phyloP scores from a whole-genome alignment of 345 rosid genomes.

The Physaria fendleri region DNA sequence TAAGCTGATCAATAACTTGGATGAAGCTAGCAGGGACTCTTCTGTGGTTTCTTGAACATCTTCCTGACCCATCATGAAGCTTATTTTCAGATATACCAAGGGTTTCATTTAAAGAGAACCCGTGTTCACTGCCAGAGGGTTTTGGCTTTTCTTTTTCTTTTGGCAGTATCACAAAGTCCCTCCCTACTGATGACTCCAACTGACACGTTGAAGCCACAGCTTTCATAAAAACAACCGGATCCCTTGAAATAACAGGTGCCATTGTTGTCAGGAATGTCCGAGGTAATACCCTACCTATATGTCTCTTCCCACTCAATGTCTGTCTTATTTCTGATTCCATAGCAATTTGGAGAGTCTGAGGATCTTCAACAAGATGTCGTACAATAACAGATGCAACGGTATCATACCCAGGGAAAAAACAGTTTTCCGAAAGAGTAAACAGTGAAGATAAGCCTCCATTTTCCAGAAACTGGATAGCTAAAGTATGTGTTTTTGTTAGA shows the following conservation, averaged over 20 bases:
- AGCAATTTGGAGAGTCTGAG: constrained; percentile 91
- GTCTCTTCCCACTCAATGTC: constrained; percentile 64
- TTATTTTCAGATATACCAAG: constrained; percentile 66
- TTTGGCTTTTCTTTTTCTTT: constrained; percentile 81
- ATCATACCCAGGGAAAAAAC: constrained; percentile 89
- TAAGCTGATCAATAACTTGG: constrained; percentile 93
- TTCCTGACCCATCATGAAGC: constrained; percentile 67
- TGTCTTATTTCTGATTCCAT: constrained; percentile 95
- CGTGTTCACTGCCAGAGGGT: constrained; percentile 50
- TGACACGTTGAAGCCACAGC: constrained; percentile 76
- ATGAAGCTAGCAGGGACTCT: constrained; percentile 72
- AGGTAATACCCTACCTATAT: constrained; percentile 61
- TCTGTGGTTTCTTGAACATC: constrained; percentile 74
- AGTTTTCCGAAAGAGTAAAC: constrained; percentile 71
- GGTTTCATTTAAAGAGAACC: constrained; percentile 51
- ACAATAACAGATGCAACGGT: constrained; percentile 80
- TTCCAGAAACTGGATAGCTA: constrained; percentile 84
- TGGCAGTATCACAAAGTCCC: constrained; percentile 59
- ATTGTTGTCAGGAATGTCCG: constrained; percentile 68
- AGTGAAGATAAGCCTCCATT: constrained; percentile 73
- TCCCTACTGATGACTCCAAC: constrained; percentile 84
- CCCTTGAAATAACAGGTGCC: constrained; percentile 92
- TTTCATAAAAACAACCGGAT: constrained; percentile 83
- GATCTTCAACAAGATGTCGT: constrained; percentile 93
- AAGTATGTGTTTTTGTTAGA: constrained; percentile 68